Evolutionary conservation across 2,329 filamentous ascomycete species (phyloP), one percentile per base, ranked within the genome.

Genomic region (Cytospora leucostoma): DNA sequence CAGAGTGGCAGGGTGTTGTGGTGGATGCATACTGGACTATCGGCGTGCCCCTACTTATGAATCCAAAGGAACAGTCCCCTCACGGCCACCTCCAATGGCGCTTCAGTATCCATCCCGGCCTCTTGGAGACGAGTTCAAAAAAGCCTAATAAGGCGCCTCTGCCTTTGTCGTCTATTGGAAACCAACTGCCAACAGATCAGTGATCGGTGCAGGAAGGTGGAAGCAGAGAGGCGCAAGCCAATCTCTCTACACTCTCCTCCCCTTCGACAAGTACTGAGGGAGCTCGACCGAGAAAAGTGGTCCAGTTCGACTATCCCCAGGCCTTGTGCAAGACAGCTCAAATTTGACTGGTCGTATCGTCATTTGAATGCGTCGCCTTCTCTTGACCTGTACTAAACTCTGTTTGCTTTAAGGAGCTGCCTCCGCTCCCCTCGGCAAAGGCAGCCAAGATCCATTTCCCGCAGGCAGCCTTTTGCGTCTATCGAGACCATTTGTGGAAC

Each of bases 31-130:
- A 35, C 61, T 27, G 44, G 32, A 50, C 53, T 44, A 35, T 61
- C 32, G 38, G 47, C 13, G 27, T 10, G 27, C 5, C 32, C 37
- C 32, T 38, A 44, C 34, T 34, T 34, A 34, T 34, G 51, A 54
- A 49, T 56, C 50, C 34, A 61, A 50, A 38, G 44, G n/a, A 54
- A 56, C 38, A 17, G 27, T 64, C 54, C 59, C 47, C 47, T 52
- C 44, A 56, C 15, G 12, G 34, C 33, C n/a, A 10, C 59, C 49
- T 64, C 62, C 59, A 64, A 64, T 64, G 38, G 54, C 37, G 21
- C 62, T 51, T 8, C 35, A 35, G 34, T 7, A 44, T 17, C 37
- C 33, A 49, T 58, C 49, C 62, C 59, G 38, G 15, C 32, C 35
- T 7, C 50, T 50, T 64, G 62, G 62, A 53, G 21, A 54, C 49